Conservation (phyloP, 176 grass and related monocot genomes). For the Miscanthus lutarioriparius region DNA sequence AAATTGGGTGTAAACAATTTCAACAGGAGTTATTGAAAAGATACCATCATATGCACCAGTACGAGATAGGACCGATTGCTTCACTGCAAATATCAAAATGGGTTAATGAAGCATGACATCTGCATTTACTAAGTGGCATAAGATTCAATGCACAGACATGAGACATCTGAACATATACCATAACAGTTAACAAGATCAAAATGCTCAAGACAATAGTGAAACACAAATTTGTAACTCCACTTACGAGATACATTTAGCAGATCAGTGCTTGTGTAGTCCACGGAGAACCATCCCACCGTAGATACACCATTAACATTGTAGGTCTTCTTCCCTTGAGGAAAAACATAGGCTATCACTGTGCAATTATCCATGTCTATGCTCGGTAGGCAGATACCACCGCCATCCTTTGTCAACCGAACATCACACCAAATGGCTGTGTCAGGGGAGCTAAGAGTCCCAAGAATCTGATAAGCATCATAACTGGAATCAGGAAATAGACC, state of each 20-base stretch:
- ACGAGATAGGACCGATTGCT: conserved; percentile 52
- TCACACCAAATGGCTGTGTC: conserved; percentile 62
- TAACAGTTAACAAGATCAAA: not conserved
- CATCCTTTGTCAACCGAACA: conserved; percentile 72
- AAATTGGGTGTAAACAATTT: not conserved
- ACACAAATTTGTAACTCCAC: conserved; percentile 18
- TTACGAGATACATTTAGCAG: conserved; percentile 46
- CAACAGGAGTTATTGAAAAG: conserved; percentile 14
- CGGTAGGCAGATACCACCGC: conserved; percentile 62
- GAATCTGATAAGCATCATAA: conserved; percentile 4
- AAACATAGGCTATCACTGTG: conserved; percentile 31
- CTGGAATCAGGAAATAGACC: conserved; percentile 92
- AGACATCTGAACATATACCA: not conserved
- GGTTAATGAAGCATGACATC: conserved; percentile 4
- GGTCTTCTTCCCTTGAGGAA: conserved; percentile 39
- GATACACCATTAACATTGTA: conserved; percentile 66
- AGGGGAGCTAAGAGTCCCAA: not conserved
- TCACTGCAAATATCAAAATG: conserved; percentile 49
- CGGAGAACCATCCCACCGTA: conserved; percentile 65
- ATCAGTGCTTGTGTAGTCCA: conserved; percentile 45
- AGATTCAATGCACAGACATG: not conserved
- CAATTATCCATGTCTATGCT: conserved; percentile 62
- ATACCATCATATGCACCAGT: not conserved
- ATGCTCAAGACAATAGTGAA: not conserved
- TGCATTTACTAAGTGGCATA: conserved; percentile 12